These are phyloP conservation scores for Rosa lucieae DNA, from an alignment of 306 rosid species.

Conservation along the genomic window DNA sequence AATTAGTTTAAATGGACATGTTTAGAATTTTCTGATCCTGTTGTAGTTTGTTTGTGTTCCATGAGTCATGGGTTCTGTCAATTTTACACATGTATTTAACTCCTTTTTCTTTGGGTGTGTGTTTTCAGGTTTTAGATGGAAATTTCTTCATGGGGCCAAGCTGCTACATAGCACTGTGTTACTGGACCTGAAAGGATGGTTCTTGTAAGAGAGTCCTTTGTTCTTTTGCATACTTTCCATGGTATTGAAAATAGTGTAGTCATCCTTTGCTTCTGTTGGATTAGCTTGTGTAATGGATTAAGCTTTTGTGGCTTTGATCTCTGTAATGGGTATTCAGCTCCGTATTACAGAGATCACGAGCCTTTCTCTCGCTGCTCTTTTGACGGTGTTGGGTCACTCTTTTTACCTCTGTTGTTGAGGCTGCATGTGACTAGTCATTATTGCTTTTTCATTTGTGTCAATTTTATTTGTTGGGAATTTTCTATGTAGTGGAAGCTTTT, in stretches of 20 bases:
- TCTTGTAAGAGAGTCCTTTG: background rate
- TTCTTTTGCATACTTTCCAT: background rate
- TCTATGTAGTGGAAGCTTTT: background rate
- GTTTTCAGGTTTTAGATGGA: slow-evolving; percentile 2
- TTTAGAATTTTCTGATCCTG: background rate
- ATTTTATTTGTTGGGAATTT: background rate
- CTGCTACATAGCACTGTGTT: background rate
- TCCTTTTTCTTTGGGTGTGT: background rate
- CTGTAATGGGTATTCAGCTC: background rate
- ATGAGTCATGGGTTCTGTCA: background rate
- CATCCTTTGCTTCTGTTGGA: background rate
- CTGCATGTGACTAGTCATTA: background rate
- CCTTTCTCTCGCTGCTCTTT: background rate
- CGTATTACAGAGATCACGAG: background rate
- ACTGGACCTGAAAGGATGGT: background rate
- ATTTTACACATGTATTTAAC: background rate
- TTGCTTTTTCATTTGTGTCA: background rate
- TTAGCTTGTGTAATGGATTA: background rate
- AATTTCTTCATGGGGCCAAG: background rate
- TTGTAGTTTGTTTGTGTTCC: background rate
- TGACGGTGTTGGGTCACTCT: background rate
- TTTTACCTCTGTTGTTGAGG: background rate
- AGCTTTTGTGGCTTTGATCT: background rate
- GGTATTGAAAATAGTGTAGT: background rate
- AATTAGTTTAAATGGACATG: background rate